A percentile compares a stretch with the other conserved stretches of the same genome.
Evolutionary conservation across 2,329 filamentous ascomycete genomes (phyloP).

Genomic region (Bipolaris oryzae): DNA sequence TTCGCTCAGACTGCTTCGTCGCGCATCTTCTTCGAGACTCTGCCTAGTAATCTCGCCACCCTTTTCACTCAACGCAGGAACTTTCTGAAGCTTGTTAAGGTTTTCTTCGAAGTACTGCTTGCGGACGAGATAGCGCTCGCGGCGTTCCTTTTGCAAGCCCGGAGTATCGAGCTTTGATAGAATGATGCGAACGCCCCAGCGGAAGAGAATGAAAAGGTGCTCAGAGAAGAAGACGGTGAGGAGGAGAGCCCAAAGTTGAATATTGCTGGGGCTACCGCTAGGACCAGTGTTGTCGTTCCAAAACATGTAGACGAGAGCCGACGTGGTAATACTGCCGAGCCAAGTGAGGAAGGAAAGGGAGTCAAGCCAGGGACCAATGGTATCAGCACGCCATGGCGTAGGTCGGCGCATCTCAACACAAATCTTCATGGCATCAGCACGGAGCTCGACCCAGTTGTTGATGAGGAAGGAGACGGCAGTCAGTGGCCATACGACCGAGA

Average conservation of each 20-base stretch:
- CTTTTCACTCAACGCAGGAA: slow-evolving; percentile 51
- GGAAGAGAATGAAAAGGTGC: slow-evolving; percentile 83
- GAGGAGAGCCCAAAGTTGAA: slow-evolving; percentile 81
- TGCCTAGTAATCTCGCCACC: slow-evolving; percentile 66
- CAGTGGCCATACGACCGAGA: slow-evolving; percentile 94
- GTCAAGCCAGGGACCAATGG: slow-evolving; percentile 90
- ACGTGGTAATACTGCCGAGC: slow-evolving; percentile 86
- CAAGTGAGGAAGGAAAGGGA: slow-evolving; percentile 89
- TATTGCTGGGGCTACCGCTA: slow-evolving; percentile 69
- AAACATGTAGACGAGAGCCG: slow-evolving; percentile 90
- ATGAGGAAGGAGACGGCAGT: slow-evolving; percentile 85
- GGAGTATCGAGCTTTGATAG: slow-evolving; percentile 84
- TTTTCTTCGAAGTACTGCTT: slow-evolving; percentile 79
- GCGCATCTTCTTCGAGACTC: slow-evolving; percentile 66
- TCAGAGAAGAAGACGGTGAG: slow-evolving; percentile 84
- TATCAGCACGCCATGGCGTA: slow-evolving; percentile 87
- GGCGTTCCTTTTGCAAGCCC: slow-evolving; percentile 82
- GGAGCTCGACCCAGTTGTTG: slow-evolving; percentile 96
- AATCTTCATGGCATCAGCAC: slow-evolving; percentile 93
- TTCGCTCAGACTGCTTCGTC: slow-evolving; percentile 48
- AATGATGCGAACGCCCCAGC: slow-evolving; percentile 72
- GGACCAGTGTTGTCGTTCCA: slow-evolving; percentile 69
- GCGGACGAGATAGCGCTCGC: slow-evolving; percentile 79
- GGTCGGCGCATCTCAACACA: slow-evolving; percentile 87
- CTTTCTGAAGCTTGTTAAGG: slow-evolving; percentile 60